Percentiles rank a stretch among this genome's conserved stretches.
These are phyloP conservation scores for Candida tetrigidarum DNA, from an alignment of 1,139 yeast species.

Conservation along the genomic window DNA sequence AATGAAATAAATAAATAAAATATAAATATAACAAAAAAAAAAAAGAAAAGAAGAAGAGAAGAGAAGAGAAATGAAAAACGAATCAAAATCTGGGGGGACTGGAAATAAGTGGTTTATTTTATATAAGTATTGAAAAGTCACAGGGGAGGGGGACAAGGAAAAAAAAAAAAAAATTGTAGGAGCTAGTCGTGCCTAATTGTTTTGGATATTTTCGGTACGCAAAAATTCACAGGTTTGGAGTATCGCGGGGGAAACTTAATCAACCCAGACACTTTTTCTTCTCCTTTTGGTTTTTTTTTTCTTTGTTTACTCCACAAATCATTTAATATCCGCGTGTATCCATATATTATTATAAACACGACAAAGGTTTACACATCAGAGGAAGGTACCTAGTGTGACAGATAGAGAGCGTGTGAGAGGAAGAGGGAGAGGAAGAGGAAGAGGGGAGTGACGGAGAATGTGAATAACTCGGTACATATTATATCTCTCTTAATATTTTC, in stretches of 20 bases:
- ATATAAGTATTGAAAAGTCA: slow-evolving; percentile 9
- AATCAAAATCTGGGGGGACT: slow-evolving; percentile 11
- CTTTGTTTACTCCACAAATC: slow-evolving; percentile 4
- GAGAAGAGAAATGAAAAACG: slow-evolving; percentile 1
- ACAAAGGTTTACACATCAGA: too few species aligned
- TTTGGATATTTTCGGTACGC: neutral
- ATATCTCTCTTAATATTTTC: too few species aligned
- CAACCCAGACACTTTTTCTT: neutral
- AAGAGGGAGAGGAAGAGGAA: too few species aligned
- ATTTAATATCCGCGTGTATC: neutral
- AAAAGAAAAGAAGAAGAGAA: neutral
- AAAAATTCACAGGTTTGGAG: neutral
- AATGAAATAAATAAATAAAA: slow-evolving; percentile 4
- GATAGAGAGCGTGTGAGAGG: too few species aligned
- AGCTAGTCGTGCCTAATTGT: neutral
- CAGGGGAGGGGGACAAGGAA: slow-evolving; percentile 2
- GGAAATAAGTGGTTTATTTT: slow-evolving; percentile 12
- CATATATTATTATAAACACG: too few species aligned
- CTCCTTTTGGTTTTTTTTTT: too few species aligned
- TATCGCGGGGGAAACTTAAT: slow-evolving; percentile 7
- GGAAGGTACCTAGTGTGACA: too few species aligned
- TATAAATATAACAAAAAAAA: slow-evolving; percentile 8
- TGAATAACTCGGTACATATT: too few species aligned
- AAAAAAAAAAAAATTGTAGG: neutral
- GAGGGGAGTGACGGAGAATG: too few species aligned